Evolutionary conservation across 225 moss, liverwort and hornwort species (phyloP), one percentile per base, ranked within the genome.

Genomic region (Polytrichum formosum): DNA sequence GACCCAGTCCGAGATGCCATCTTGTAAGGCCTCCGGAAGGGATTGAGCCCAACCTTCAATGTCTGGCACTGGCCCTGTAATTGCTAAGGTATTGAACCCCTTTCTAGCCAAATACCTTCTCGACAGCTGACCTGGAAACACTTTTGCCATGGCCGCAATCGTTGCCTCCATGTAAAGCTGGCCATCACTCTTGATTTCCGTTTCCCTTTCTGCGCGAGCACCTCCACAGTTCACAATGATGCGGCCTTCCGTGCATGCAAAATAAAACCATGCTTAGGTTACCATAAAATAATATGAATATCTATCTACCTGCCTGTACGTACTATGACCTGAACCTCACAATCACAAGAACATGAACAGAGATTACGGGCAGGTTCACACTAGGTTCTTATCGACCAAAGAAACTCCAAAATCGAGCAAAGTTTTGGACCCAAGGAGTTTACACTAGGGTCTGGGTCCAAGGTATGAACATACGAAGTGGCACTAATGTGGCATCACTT

Each of bases 161-260:
- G 94, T 98, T 77, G 91, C 85, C 33, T 86, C 80, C 98, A 94
- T 92, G 70, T 82, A 69, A 53, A 88, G 33, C 62, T 75, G 83
- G 17, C 92, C 90, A 29, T 78, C 71, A 29, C 85, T 92, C 65
- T 85, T 82, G 61, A 63, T 70, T 53, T 55, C 63, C 16, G 79
- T 79, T 25, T 63, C 80, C 26, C 74, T 61, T 72, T 61, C 78
- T 2, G 87, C 82, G 67, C 87, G 88, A 10, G 87, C 75, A 18
- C 98, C 98, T 53, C 98, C 98, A 65, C 92, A 94, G 35, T 98
- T 98, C 54, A 98, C 92, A n/a, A 94, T 87, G 18, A 93, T 84
- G 61, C 91, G 80, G 4, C 90, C 90, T 88, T 84, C 65, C 19
- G 55, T 63, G 58, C 23, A 58, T 58, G 19, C 56, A 56, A 6